These are phyloP conservation scores for Peronospora destructor DNA, from an alignment of 352 stramenopile genomes.

Conservation along the genomic window DNA sequence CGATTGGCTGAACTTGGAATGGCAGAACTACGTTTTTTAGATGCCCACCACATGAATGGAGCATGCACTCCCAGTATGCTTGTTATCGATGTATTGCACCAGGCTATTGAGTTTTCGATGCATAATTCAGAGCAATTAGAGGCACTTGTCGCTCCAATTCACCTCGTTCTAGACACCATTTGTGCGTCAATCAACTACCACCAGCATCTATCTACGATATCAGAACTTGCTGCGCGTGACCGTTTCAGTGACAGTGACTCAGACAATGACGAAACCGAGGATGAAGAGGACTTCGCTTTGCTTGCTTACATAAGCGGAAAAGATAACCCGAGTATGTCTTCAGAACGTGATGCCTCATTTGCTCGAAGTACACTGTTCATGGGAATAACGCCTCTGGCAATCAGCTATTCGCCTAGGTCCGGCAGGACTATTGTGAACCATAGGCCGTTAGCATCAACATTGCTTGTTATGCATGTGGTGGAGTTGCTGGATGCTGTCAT, in stretches of 20 bases:
- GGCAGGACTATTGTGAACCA: conserved; percentile 56
- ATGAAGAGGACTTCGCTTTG: conserved; percentile 13
- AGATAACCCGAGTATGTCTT: conserved; percentile 15
- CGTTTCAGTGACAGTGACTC: conserved; percentile 76
- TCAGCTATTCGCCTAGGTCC: conserved; percentile 39
- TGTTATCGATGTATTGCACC: conserved; percentile 52
- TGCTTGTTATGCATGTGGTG: conserved; percentile 61
- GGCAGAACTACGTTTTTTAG: conserved; percentile 58
- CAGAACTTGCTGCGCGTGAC: conserved; percentile 57
- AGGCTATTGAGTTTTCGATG: conserved; percentile 47
- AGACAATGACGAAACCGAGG: conserved; percentile 35
- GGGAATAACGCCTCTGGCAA: conserved; percentile 13
- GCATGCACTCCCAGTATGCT: conserved; percentile 43
- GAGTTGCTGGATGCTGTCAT: conserved; percentile 58
- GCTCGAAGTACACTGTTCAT: conserved; percentile 19
- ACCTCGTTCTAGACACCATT: conserved; percentile 48
- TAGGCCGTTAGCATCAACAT: conserved; percentile 47
- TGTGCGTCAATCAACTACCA: conserved; percentile 74
- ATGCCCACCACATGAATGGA: conserved; percentile 43
- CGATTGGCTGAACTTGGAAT: conserved; percentile 51
- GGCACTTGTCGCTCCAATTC: conserved; percentile 40
- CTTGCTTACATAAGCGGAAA: conserved; percentile 4
- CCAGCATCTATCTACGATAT: conserved; percentile 68
- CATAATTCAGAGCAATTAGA: conserved; percentile 35
- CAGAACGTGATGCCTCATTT: conserved; percentile 9